These are phyloP conservation scores for Mortierella claussenii DNA, from an alignment of 192 early-diverging fungal species.

Conservation along the genomic window DNA sequence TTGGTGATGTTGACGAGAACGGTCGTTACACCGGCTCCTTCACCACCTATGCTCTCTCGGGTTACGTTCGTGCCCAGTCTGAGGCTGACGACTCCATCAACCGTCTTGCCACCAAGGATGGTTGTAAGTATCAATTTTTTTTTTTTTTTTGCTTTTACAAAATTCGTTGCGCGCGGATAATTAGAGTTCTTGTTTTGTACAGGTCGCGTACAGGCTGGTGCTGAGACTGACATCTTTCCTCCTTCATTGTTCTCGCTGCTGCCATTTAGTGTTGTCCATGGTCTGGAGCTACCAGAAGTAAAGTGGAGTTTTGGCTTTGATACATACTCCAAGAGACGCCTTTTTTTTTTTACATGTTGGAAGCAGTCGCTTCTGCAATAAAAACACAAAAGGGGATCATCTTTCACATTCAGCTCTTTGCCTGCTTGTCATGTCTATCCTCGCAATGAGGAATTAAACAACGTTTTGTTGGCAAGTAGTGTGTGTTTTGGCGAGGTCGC, in stretches of 20 bases:
- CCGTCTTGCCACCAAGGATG: constrained; percentile 84
- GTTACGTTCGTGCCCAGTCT: constrained; percentile 87
- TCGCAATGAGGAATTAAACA: no score
- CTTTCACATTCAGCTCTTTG: no score
- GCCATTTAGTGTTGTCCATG: constrained; percentile 49
- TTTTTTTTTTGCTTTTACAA: constrained; percentile 4
- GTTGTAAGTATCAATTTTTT: constrained; percentile 56
- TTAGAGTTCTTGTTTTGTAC: background rate
- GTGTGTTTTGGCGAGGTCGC: no score
- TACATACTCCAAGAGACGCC: background rate
- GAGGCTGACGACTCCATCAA: constrained; percentile 97
- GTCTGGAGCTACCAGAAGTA: constrained; percentile 57
- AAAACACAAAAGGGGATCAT: no score
- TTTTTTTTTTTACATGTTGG: no score
- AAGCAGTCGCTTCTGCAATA: no score
- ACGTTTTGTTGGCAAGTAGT: no score
- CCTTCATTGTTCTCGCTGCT: no score
- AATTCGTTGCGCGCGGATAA: no score
- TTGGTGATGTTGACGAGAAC: constrained; percentile 89
- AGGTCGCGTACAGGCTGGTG: no score
- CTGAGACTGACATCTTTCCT: no score
- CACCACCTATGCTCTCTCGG: constrained; percentile 92
- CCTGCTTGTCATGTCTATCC: no score
- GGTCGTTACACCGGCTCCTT: constrained; percentile 77
- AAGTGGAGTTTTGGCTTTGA: constrained; percentile 1